These are phyloP conservation scores for Aspergillus incahuasiensis DNA, from an alignment of 495 filamentous ascomycete species.

Conservation along the genomic window DNA sequence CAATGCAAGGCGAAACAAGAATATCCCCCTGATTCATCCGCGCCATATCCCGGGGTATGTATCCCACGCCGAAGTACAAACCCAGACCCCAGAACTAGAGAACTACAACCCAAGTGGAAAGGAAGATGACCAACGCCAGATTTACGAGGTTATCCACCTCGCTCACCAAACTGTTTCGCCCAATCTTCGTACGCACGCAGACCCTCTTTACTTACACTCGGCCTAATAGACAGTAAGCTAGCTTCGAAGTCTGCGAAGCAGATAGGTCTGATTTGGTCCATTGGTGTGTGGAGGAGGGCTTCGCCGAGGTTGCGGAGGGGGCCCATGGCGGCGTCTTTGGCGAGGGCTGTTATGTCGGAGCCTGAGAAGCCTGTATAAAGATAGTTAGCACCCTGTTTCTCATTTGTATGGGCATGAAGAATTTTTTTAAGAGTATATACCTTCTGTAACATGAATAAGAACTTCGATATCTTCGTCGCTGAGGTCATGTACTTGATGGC, in stretches of 20 bases:
- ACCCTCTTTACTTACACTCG: conserved; percentile 82
- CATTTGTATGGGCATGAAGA: neutral
- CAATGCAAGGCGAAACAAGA: neutral
- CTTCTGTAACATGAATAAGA: conserved; percentile 80
- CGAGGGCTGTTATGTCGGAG: conserved; percentile 93
- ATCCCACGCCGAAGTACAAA: neutral
- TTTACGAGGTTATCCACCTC: conserved; percentile 78
- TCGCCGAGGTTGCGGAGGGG: conserved; percentile 89
- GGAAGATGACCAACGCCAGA: too few relatives aligned
- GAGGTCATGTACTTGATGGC: conserved; percentile 85
- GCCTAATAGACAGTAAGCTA: conserved; percentile 80
- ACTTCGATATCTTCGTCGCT: conserved; percentile 64
- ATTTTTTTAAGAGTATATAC: conserved; percentile 45
- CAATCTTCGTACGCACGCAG: conserved; percentile 88
- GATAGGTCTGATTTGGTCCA: conserved; percentile 91
- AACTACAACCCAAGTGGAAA: neutral
- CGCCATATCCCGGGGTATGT: neutral
- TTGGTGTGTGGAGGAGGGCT: conserved; percentile 79
- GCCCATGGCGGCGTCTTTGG: conserved; percentile 98
- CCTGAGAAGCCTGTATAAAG: conserved; percentile 75
- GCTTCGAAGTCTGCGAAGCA: conserved; percentile 76
- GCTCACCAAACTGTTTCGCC: conserved; percentile 88
- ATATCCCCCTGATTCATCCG: too few relatives aligned
- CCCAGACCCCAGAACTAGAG: neutral
- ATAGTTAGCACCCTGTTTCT: neutral